These are phyloP conservation scores for Neostapfia colusana DNA, from an alignment of 176 grass and related monocot genomes.

Conservation along the genomic window DNA sequence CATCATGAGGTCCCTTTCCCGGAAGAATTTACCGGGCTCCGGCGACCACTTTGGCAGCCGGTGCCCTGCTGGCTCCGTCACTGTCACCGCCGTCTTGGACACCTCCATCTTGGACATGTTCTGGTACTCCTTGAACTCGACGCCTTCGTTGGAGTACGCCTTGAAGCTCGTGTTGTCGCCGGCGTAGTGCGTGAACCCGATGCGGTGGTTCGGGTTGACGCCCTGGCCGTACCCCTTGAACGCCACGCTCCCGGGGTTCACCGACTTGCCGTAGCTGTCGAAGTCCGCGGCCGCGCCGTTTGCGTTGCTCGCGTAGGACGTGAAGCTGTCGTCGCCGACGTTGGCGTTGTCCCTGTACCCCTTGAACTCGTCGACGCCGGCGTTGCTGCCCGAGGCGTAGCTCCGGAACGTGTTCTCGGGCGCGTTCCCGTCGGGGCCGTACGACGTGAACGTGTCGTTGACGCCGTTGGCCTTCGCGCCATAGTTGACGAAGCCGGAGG, in stretches of 20 bases:
- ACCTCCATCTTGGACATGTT: constrained; percentile 53
- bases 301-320: constrained; percentile 46
- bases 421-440: constrained; percentile 40
- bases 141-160: constrained; percentile 53
- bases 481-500: constrained; percentile 51
- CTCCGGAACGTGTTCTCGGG: constrained; percentile 54
- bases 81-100: background rate
- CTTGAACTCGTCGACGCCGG: constrained; percentile 53
- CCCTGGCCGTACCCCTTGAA: constrained; percentile 68
- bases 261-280: constrained; percentile 57
- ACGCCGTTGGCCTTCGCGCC: constrained; percentile 47
- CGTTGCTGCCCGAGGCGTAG: constrained; percentile 52
- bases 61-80: background rate
- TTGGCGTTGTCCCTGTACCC: constrained; percentile 50
- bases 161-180: constrained; percentile 57
- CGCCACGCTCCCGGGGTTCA: constrained; percentile 44
- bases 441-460: constrained; percentile 47
- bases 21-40: constrained; percentile 63
- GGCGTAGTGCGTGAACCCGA: constrained; percentile 52
- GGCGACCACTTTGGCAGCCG: constrained; percentile 34
- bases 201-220: constrained; percentile 57
- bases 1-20: constrained; percentile 46
- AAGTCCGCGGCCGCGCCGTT: constrained; percentile 53
- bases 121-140: constrained; percentile 62
- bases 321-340: constrained; percentile 59